phyloP scores from a whole-genome alignment of 2,329 filamentous ascomycete genomes.

The Diplodia seriata region DNA sequence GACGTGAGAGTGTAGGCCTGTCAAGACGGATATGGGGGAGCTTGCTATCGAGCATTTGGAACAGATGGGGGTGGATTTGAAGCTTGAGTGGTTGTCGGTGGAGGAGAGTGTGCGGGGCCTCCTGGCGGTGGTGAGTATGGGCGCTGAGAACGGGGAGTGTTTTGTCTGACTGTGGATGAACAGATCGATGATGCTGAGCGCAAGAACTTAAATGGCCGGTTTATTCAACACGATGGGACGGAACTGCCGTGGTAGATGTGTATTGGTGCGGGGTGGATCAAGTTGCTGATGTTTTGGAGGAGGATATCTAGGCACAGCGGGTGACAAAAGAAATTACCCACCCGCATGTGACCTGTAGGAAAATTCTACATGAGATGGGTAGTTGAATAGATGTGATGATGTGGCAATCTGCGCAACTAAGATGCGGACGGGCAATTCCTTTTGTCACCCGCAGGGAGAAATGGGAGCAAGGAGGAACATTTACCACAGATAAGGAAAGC shows the following conservation, averaged over 20 bases:
- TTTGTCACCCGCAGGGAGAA: too few species aligned
- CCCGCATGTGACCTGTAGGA: too few species aligned
- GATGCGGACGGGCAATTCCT: too few species aligned
- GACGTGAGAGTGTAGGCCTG: neutral
- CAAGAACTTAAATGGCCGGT: neutral
- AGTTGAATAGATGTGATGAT: too few species aligned
- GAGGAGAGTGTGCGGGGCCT: conserved; percentile 1
- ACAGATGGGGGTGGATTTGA: neutral
- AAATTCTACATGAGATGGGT: too few species aligned
- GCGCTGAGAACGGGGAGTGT: neutral
- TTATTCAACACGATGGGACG: neutral
- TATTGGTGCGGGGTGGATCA: too few species aligned
- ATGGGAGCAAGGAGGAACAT: too few species aligned
- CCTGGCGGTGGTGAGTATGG: neutral
- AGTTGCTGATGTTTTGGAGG: too few species aligned
- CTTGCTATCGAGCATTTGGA: neutral
- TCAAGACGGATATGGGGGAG: conserved; percentile 9
- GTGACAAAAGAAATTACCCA: too few species aligned
- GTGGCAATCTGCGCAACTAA: too few species aligned
- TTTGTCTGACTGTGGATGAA: neutral
- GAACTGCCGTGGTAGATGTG: conserved; percentile 9
- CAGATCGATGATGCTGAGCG: conserved; percentile 7
- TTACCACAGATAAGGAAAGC: too few species aligned
- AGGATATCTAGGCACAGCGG: too few species aligned
- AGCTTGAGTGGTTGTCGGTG: neutral